Evolutionary conservation across 2,329 filamentous ascomycete species (phyloP), one percentile per base, ranked within the genome.

Genomic region (Myriosclerotinia curreyana): DNA sequence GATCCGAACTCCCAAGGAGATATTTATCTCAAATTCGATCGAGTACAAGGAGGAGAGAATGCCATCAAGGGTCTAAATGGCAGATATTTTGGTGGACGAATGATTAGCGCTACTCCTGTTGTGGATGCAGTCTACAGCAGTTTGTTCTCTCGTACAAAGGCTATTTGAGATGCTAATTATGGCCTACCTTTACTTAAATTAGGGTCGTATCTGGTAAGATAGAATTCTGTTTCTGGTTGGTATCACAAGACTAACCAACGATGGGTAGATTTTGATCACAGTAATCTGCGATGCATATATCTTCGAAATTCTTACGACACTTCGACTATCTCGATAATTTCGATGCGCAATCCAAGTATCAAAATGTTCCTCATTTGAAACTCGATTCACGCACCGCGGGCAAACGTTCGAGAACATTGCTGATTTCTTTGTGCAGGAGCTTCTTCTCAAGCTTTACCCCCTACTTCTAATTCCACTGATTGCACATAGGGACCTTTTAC

Each of bases 91-190:
- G 95, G 92, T 75, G 91, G 91, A 74, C 86, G 88, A 74, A 92
- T 91, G 82, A 96, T 99, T 77, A 94, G 90, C 76, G 95, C 94
- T 72, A 90, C 92, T 69, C 95, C 93, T 77, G 92, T 99, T 79
- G 94, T 98, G 77, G 95, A 99, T 79, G 94, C 94, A 74, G 92
- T 99, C 80, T 99, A 98, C 86, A 95, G 91, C 86, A 96, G 90
- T 83, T 86, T 96, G 79, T 96, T 95, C 82, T 90, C 89, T 78
- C 88, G 90, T 77, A 91, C 89, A 72, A 90, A 90, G 79, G 89
- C 89, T 77, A 90, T 92, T 73, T 93, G 80, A 83, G 81, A 71
- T 72, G 71, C 73, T 74, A 74, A 74, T 74, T 60, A 66, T 66
- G 67, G 66, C 69, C 69, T 65, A 59, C 62, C 52, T 62, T 64